phyloP scores from a whole-genome alignment of 2,329 filamentous ascomycete genomes.

The Botrytis hyacinthi region DNA sequence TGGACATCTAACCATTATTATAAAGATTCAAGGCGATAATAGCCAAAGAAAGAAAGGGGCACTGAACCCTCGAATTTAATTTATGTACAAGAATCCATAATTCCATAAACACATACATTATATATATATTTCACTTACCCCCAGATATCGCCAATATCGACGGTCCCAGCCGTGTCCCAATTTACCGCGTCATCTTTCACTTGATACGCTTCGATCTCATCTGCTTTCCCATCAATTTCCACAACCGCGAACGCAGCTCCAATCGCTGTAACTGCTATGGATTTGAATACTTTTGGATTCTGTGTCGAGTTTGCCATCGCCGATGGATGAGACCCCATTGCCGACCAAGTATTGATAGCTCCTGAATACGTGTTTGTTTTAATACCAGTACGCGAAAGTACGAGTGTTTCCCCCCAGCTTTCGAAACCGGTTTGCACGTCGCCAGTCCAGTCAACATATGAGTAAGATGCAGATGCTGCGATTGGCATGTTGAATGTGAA shows the following conservation, averaged over 20 bases:
- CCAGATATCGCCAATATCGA: constrained; percentile 21
- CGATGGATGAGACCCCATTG: constrained; percentile 18
- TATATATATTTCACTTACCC: constrained; percentile 8
- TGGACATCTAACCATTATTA: neutral
- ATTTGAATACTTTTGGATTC: constrained; percentile 17
- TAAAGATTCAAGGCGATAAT: neutral
- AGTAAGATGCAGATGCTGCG: constrained; percentile 12
- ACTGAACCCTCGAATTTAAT: neutral
- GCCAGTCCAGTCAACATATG: neutral
- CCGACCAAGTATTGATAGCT: neutral
- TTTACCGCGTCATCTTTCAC: constrained; percentile 10
- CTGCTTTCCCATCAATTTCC: neutral
- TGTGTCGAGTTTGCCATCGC: constrained; percentile 24
- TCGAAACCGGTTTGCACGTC: neutral
- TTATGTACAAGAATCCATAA: neutral
- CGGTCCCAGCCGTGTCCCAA: neutral
- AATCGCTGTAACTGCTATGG: constrained; percentile 22
- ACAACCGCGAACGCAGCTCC: constrained; percentile 25
- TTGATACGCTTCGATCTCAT: neutral
- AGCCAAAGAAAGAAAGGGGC: neutral
- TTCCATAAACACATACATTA: neutral
- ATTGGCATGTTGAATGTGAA: neutral
- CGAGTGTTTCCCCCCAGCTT: constrained; percentile 2
- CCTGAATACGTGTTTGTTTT: constrained; percentile 11
- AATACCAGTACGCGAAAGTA: neutral